phyloP scores from a whole-genome alignment of 495 filamentous ascomycete genomes.

The Terfezia boudieri region DNA sequence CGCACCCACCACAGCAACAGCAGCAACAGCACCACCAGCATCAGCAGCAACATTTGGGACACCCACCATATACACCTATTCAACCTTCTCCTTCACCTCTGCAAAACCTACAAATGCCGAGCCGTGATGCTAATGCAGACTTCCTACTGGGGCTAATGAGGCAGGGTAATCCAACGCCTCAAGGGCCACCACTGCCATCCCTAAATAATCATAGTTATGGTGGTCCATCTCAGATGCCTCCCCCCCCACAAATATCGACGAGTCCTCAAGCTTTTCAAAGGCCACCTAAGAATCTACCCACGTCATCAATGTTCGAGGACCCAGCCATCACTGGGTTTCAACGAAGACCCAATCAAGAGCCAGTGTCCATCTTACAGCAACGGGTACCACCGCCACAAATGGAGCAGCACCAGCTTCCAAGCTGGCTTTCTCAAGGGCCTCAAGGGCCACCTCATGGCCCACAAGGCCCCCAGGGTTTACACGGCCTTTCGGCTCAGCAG shows the following conservation, averaged over 20 bases:
- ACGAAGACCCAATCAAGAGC: slow-evolving; percentile 6
- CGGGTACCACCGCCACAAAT: background rate
- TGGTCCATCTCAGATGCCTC: slow-evolving; percentile 19
- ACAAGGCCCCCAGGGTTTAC: background rate
- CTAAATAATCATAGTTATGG: slow-evolving; percentile 15
- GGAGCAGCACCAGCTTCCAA: background rate
- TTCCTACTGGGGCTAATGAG: slow-evolving; percentile 17
- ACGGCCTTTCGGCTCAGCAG: slow-evolving; percentile 4
- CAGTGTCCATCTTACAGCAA: background rate
- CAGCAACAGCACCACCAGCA: slow-evolving; percentile 8
- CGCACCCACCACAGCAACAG: slow-evolving; percentile 7
- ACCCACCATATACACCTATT: background rate
- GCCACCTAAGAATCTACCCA: slow-evolving; percentile 12
- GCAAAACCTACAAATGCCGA: background rate
- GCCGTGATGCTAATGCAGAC: slow-evolving; percentile 2
- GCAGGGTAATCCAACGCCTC: slow-evolving; percentile 2
- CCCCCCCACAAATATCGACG: slow-evolving; percentile 18
- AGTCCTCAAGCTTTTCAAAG: slow-evolving; percentile 15
- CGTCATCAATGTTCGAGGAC: slow-evolving; percentile 17
- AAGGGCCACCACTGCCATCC: slow-evolving; percentile 6
- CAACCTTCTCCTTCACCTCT: background rate
- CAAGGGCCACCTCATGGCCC: slow-evolving; percentile 18
- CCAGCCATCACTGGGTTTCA: slow-evolving; percentile 15
- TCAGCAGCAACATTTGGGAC: slow-evolving; percentile 9
- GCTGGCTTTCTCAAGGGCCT: slow-evolving; percentile 1